Conservation (phyloP, 352 stramenopile species). For the Pythium folliculosum region DNA sequence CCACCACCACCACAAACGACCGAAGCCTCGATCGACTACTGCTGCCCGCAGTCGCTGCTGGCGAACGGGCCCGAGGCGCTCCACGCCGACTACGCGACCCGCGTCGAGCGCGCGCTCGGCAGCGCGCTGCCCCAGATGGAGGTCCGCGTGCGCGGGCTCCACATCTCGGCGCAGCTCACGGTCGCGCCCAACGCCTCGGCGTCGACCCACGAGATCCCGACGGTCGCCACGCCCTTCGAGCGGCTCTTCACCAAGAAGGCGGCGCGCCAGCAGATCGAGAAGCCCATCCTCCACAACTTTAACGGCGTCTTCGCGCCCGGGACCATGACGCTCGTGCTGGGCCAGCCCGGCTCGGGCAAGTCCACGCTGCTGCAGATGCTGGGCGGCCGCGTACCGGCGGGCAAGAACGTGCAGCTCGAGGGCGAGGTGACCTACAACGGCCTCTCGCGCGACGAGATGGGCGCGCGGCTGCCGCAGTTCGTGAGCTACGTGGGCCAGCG, state of each 20-base stretch:
- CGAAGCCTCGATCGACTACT: constrained; percentile 1
- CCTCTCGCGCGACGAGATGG: constrained; percentile 27
- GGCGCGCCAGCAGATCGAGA: constrained; percentile 14
- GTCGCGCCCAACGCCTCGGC: constrained; percentile 9
- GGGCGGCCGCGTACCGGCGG: constrained; percentile 45
- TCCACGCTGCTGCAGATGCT: constrained; percentile 56
- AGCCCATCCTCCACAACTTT: constrained; percentile 34
- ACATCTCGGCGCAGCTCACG: constrained; percentile 29
- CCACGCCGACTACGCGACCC: constrained; percentile 32
- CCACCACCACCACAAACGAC: too few relatives aligned
- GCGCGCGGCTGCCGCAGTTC: constrained; percentile 43
- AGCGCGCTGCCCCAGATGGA: constrained; percentile 25
- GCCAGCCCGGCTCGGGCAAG: constrained; percentile 50
- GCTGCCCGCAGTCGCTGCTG: constrained; percentile 1
- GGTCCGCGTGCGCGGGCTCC: constrained; percentile 38
- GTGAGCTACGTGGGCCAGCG: constrained; percentile 53
- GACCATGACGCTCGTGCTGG: constrained; percentile 58
- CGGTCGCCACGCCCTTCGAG: constrained; percentile 1
- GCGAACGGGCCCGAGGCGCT: constrained; percentile 31
- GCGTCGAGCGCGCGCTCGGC: constrained; percentile 32
- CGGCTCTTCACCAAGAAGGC: neutral
- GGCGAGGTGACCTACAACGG: constrained; percentile 54
- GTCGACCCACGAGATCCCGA: constrained; percentile 15
- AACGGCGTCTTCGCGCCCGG: constrained; percentile 45
- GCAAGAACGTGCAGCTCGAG: constrained; percentile 38